Evolutionary conservation across 306 rosid species (phyloP).

Genomic region (Lupinus albus): DNA sequence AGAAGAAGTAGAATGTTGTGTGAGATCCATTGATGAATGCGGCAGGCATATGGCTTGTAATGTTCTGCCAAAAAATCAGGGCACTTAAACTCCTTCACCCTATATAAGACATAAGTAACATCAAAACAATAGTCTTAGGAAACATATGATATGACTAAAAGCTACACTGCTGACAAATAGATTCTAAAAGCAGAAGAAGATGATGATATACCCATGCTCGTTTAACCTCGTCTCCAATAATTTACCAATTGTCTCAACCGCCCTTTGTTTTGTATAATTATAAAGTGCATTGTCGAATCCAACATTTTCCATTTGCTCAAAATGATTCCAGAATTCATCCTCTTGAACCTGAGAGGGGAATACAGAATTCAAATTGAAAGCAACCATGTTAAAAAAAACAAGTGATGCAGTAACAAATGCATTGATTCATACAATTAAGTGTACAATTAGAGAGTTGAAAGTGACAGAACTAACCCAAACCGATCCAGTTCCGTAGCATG

Average conservation of each 20-base stretch:
- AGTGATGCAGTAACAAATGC: constrained; percentile 1
- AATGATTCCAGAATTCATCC: constrained; percentile 60
- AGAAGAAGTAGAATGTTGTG: constrained; percentile 54
- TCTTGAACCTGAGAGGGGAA: constrained; percentile 55
- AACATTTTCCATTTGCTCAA: constrained; percentile 46
- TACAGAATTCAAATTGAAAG: constrained; percentile 26
- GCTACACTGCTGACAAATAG: constrained; percentile 27
- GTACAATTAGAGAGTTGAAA: constrained; percentile 35
- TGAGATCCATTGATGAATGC: constrained; percentile 64
- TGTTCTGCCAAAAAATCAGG: constrained; percentile 64
- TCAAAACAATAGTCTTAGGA: background rate
- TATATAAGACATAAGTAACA: constrained; percentile 37
- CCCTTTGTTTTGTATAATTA: constrained; percentile 62
- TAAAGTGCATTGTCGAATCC: constrained; percentile 48
- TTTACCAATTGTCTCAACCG: constrained; percentile 52
- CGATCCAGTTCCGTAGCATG: constrained; percentile 70
- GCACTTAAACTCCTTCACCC: constrained; percentile 84
- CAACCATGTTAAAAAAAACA: constrained; percentile 21
- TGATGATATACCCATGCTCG: constrained; percentile 63
- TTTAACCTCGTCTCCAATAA: constrained; percentile 58
- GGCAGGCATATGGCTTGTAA: constrained; percentile 70
- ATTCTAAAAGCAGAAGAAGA: constrained; percentile 7
- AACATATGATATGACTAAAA: constrained; percentile 17
- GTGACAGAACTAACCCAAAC: constrained; percentile 76
- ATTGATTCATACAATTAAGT: constrained; percentile 15